These are phyloP conservation scores for Cercospora zeina DNA, from an alignment of 2,329 filamentous ascomycete species.

Conservation along the genomic window DNA sequence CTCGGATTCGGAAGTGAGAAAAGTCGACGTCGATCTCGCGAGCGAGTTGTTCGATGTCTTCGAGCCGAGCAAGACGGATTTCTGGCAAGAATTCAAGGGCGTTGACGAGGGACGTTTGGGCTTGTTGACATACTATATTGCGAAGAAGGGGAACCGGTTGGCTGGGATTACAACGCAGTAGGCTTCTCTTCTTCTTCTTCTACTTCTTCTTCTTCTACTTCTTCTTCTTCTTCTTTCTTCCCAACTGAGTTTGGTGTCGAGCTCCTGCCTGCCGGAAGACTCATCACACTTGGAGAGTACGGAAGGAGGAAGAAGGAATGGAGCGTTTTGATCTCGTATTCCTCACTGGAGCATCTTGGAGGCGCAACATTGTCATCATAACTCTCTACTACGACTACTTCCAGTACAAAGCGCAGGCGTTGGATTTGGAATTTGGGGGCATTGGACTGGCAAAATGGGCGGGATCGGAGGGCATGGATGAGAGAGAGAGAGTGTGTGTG, in stretches of 20 bases:
- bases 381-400: not conserved
- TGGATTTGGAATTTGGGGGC: not conserved
- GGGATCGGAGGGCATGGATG: not conserved
- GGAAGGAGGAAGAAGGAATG: not conserved
- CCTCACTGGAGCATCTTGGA: not conserved
- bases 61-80: conserved; percentile 45
- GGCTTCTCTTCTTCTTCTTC: not conserved
- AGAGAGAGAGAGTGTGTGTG: too few species aligned
- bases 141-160: conserved; percentile 54
- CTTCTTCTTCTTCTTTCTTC: not conserved
- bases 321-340: not conserved
- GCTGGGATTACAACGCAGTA: conserved; percentile 16
- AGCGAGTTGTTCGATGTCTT: conserved; percentile 62
- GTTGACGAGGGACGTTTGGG: conserved; percentile 73
- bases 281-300: too few species aligned
- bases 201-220: not conserved
- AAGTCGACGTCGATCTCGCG: conserved; percentile 79
- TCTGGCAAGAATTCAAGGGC: conserved; percentile 65
- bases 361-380: not conserved
- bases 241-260: too few species aligned
- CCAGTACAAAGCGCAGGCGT: not conserved
- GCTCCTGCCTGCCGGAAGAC: too few species aligned
- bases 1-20: conserved; percentile 44
- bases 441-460: too few species aligned
- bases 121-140: conserved; percentile 78